Conservation (phyloP, 1,284 basidiomycete species). For the Naganishia albida region DNA sequence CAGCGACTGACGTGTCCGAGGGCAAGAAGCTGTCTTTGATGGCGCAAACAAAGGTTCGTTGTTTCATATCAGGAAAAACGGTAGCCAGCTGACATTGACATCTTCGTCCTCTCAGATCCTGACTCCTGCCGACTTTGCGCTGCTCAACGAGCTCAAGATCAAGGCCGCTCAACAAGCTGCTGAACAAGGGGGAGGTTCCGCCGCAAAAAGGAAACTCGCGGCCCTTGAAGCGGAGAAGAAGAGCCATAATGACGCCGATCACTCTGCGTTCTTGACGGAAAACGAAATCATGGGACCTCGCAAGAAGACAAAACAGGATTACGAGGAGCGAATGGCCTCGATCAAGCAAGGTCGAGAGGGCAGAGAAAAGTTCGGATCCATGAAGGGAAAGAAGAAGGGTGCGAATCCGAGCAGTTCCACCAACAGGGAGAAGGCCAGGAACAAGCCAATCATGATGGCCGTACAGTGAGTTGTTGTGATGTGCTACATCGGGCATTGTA, state of each 20-base stretch:
- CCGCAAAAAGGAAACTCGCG: constrained; percentile 83
- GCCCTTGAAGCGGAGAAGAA: constrained; percentile 71
- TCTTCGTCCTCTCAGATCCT: constrained; percentile 67
- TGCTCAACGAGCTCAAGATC: constrained; percentile 85
- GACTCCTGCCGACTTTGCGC: constrained; percentile 94
- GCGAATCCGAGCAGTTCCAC: constrained; percentile 76
- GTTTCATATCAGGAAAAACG: no score
- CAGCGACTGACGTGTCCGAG: constrained; percentile 44
- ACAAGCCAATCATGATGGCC: constrained; percentile 93
- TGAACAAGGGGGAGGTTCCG: constrained; percentile 69
- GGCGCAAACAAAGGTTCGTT: constrained; percentile 52
- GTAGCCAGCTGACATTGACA: neutral
- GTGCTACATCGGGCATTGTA: neutral
- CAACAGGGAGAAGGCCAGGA: constrained; percentile 83
- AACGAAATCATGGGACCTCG: constrained; percentile 88
- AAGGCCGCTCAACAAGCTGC: constrained; percentile 75
- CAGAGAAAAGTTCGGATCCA: constrained; percentile 88
- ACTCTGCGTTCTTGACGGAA: constrained; percentile 74
- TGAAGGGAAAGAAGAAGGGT: constrained; percentile 86
- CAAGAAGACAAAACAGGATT: constrained; percentile 91
- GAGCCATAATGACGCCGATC: constrained; percentile 54
- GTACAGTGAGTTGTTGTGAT: constrained; percentile 60
- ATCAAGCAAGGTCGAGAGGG: constrained; percentile 93
- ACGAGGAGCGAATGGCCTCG: constrained; percentile 89
- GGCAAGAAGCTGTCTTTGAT: constrained; percentile 53